phyloP scores from a whole-genome alignment of 305 asterid genomes.

The Solanum hybrid region DNA sequence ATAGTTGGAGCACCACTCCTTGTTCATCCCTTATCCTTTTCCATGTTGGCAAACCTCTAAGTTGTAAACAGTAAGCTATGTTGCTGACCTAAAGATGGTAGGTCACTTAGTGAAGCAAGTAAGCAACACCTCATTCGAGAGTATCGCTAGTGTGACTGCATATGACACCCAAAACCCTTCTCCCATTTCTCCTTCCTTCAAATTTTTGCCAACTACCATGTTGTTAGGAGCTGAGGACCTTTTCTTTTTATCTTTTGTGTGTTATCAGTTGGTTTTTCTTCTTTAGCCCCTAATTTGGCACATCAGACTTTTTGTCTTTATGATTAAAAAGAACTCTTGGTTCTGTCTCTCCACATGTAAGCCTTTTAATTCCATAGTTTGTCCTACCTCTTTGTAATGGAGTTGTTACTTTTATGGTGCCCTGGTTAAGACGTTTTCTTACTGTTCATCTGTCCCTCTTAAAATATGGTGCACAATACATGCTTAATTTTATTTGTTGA shows the following conservation, averaged over 20 bases:
- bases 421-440: not conserved
- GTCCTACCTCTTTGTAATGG: not conserved
- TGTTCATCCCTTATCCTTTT: not conserved
- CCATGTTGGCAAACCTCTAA: not conserved
- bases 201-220: not conserved
- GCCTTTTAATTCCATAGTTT: not conserved
- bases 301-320: not conserved
- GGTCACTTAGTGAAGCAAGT: not conserved
- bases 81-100: not conserved
- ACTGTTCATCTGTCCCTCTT: not conserved
- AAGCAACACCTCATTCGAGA: not conserved
- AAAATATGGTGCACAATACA: not conserved
- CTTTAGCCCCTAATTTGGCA: not conserved
- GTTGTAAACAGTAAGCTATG: not conserved
- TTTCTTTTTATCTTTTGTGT: not conserved
- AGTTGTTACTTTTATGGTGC: not conserved
- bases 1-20: not conserved
- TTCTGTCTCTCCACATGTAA: not conserved
- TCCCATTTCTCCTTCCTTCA: not conserved
- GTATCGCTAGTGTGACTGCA: not conserved
- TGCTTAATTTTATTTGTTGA: constrained; percentile 6
- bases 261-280: not conserved
- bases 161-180: not conserved
- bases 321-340: not conserved
- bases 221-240: not conserved